phyloP scores from a whole-genome alignment of 805 yeast species.

The Schwanniomyces polymorphus region DNA sequence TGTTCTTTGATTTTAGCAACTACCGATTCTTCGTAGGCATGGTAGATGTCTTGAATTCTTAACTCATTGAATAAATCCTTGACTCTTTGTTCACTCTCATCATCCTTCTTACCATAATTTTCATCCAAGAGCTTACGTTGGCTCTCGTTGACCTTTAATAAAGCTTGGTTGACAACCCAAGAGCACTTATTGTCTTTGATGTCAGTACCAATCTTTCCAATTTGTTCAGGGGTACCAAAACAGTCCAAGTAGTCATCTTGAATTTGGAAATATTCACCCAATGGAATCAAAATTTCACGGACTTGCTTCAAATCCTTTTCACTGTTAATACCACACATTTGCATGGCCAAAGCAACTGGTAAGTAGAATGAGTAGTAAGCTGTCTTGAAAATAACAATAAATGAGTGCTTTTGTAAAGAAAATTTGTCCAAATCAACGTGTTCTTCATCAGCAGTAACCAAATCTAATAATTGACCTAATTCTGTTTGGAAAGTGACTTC shows the following conservation, averaged over 20 bases:
- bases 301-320: constrained; percentile 84
- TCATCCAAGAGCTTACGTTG: constrained; percentile 82
- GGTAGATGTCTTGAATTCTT: constrained; percentile 68
- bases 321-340: constrained; percentile 74
- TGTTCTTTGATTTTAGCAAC: constrained; percentile 62
- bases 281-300: constrained; percentile 80
- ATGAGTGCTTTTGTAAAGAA: constrained; percentile 85
- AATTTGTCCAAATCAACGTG: constrained; percentile 85
- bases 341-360: constrained; percentile 97
- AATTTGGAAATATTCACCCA: constrained; percentile 98
- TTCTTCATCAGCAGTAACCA: constrained; percentile 97
- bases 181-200: constrained; percentile 98
- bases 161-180: constrained; percentile 94
- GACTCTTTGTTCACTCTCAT: constrained; percentile 62
- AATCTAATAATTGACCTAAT: constrained; percentile 91
- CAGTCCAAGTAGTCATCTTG: constrained; percentile 98
- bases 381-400: constrained; percentile 94
- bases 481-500: constrained; percentile 98
- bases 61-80: constrained; percentile 75
- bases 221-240: constrained; percentile 95
- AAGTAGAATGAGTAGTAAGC: constrained; percentile 96
- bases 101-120: constrained; percentile 86
- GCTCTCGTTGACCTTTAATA: constrained; percentile 70
- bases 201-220: constrained; percentile 98
- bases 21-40: constrained; percentile 77